Percentiles rank a stretch among this genome's conserved stretches.
phyloP scores from a whole-genome alignment of 805 yeast genomes.

The Tetrapisispora pingtungensis region DNA sequence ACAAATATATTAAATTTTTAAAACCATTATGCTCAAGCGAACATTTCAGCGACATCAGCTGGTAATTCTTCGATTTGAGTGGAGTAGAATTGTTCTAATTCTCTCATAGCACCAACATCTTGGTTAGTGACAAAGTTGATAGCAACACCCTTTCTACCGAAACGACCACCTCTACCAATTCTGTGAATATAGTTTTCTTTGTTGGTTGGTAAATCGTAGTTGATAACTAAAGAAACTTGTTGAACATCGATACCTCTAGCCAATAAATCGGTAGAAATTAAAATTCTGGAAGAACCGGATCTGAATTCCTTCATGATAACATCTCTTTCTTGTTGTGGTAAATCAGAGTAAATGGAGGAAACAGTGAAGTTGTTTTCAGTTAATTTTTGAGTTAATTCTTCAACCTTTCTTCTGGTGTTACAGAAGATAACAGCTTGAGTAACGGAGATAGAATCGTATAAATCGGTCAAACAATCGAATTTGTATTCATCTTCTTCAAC shows the following conservation, averaged over 20 bases:
- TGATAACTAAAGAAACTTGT: constrained; percentile 91
- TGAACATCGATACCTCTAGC: constrained; percentile 99
- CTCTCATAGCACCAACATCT: constrained; percentile 66
- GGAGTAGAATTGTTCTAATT: constrained; percentile 62
- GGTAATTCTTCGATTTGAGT: constrained; percentile 74
- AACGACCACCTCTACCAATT: constrained; percentile 96
- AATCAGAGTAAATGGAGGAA: constrained; percentile 93
- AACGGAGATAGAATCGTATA: constrained; percentile 88
- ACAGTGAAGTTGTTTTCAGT: constrained; percentile 79
- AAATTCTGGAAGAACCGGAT: constrained; percentile 82
- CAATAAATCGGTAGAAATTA: constrained; percentile 94
- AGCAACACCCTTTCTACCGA: constrained; percentile 98
- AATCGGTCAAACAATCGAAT: constrained; percentile 86
- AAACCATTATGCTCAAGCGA: constrained; percentile 9
- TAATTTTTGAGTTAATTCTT: constrained; percentile 76
- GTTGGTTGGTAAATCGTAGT: constrained; percentile 88
- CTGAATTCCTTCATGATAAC: constrained; percentile 92
- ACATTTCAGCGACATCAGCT: constrained; percentile 51
- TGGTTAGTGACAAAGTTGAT: constrained; percentile 82
- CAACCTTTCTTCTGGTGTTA: constrained; percentile 92
- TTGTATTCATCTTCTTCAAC: constrained; percentile 92
- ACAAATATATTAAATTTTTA: constrained; percentile 2
- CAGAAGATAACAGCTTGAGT: constrained; percentile 98
- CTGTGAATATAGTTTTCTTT: constrained; percentile 94
- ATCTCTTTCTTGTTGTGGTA: constrained; percentile 93